Evolutionary conservation across 1,284 basidiomycete genomes (phyloP).

Genomic region (Tausonia pullulans): DNA sequence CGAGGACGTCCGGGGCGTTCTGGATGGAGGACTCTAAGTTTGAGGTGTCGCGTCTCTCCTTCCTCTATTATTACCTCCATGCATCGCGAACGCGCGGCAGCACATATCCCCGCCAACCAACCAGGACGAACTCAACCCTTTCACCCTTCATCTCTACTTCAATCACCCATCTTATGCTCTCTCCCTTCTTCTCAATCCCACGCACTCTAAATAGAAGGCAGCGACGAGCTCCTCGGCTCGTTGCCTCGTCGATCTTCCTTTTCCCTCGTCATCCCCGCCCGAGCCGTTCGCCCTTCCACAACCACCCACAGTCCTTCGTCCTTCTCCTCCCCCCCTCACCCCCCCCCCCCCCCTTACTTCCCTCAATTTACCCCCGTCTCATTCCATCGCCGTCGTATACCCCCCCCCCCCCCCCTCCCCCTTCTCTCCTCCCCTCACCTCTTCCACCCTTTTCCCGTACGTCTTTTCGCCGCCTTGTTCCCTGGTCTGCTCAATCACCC

Average conservation of each 20-base stretch:
- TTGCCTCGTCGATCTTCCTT: not conserved
- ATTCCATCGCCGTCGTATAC: not conserved
- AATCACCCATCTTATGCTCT: not conserved
- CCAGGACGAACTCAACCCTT: not conserved
- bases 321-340: not conserved
- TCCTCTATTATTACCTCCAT: not conserved
- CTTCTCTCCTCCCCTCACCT: not conserved
- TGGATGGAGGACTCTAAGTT: slow-evolving; percentile 43
- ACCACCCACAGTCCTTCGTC: not conserved
- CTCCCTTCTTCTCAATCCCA: not conserved
- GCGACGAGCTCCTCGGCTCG: no score
- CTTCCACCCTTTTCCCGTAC: not conserved
- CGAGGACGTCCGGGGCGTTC: slow-evolving; percentile 82
- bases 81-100: not conserved
- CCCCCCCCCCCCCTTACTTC: not conserved
- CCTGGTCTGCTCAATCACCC: not conserved
- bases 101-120: not conserved
- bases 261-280: not conserved
- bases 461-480: not conserved
- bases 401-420: not conserved
- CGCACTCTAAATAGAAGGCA: no score
- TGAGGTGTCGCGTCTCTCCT: not conserved
- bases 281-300: not conserved
- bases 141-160: not conserved
- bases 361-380: not conserved